These are phyloP conservation scores for Striga hermonthica DNA, from an alignment of 305 asterid genomes.

Conservation along the genomic window DNA sequence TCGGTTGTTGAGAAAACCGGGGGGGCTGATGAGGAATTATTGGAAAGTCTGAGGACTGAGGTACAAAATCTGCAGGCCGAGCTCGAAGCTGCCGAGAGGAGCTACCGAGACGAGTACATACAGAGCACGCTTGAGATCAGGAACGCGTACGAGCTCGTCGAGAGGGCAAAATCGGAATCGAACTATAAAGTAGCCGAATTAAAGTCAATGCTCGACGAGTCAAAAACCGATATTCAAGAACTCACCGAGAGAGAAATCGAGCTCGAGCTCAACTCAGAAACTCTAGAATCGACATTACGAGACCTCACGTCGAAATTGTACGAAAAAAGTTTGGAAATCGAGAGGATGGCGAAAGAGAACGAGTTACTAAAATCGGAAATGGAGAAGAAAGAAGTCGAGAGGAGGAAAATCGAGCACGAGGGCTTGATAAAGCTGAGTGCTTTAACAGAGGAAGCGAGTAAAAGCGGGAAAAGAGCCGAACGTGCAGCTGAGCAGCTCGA, in stretches of 20 bases:
- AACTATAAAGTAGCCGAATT: constrained; percentile 46
- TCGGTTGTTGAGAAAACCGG: constrained; percentile 24
- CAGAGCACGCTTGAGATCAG: constrained; percentile 67
- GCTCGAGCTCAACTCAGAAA: too few species aligned
- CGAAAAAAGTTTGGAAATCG: neutral
- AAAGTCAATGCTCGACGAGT: constrained; percentile 42
- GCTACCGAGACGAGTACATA: constrained; percentile 63
- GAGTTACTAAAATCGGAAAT: constrained; percentile 56
- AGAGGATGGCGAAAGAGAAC: constrained; percentile 50
- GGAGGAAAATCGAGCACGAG: constrained; percentile 40
- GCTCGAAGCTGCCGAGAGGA: constrained; percentile 62
- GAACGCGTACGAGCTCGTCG: constrained; percentile 59
- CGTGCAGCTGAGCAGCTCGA: constrained; percentile 63
- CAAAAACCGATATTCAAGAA: constrained; percentile 46
- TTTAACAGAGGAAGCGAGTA: constrained; percentile 59
- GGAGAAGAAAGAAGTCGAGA: constrained; percentile 43
- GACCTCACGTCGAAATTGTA: too few species aligned
- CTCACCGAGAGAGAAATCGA: constrained; percentile 40
- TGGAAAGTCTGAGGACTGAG: constrained; percentile 40
- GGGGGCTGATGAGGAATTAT: constrained; percentile 33
- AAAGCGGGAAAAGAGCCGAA: constrained; percentile 49
- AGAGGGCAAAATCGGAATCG: constrained; percentile 52
- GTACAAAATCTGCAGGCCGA: constrained; percentile 45
- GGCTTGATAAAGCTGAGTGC: constrained; percentile 47
- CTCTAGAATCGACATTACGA: neutral